phyloP scores from a whole-genome alignment of 2,329 filamentous ascomycete species.

The Colletotrichum sojae region DNA sequence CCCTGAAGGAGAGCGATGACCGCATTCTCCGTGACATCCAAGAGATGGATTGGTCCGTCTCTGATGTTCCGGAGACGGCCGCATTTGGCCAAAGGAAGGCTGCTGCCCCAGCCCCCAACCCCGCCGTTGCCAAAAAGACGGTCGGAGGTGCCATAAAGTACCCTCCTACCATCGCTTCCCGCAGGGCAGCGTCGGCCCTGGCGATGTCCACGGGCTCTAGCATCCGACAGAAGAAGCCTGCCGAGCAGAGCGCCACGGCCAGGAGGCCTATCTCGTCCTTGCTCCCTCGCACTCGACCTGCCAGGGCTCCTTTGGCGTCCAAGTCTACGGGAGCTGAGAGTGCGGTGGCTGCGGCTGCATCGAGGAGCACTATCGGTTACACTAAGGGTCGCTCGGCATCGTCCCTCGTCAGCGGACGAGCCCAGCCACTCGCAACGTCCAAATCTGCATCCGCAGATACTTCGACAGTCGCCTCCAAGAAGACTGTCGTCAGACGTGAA shows the following conservation, averaged over 20 bases:
- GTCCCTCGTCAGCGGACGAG: constrained; percentile 54
- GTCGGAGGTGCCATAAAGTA: constrained; percentile 29
- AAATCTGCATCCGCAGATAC: constrained; percentile 24
- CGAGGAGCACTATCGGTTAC: constrained; percentile 88
- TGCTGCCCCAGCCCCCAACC: constrained; percentile 41
- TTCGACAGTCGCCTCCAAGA: constrained; percentile 1
- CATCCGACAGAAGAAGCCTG: constrained; percentile 43
- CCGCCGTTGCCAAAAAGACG: constrained; percentile 44
- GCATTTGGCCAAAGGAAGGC: constrained; percentile 51
- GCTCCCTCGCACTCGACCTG: constrained; percentile 48
- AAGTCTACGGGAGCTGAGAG: constrained; percentile 69
- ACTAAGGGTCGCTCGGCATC: constrained; percentile 78
- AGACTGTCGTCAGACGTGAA: constrained; percentile 32
- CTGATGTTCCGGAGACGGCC: constrained; percentile 66
- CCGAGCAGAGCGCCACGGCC: constrained; percentile 37
- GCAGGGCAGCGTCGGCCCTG: constrained; percentile 68
- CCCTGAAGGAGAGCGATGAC: constrained; percentile 72
- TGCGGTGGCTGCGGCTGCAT: constrained; percentile 75
- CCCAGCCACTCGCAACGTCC: constrained; percentile 39
- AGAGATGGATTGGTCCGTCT: constrained; percentile 72
- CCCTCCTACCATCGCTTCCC: constrained; percentile 55
- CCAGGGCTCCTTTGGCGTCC: constrained; percentile 58
- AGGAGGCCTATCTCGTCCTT: constrained; percentile 50
- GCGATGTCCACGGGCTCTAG: constrained; percentile 53
- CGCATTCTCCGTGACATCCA: constrained; percentile 77